Percentiles rank a stretch among this genome's conserved stretches.
phyloP scores from a whole-genome alignment of 1,139 yeast genomes.

The Suhomyces bolitotheri region DNA sequence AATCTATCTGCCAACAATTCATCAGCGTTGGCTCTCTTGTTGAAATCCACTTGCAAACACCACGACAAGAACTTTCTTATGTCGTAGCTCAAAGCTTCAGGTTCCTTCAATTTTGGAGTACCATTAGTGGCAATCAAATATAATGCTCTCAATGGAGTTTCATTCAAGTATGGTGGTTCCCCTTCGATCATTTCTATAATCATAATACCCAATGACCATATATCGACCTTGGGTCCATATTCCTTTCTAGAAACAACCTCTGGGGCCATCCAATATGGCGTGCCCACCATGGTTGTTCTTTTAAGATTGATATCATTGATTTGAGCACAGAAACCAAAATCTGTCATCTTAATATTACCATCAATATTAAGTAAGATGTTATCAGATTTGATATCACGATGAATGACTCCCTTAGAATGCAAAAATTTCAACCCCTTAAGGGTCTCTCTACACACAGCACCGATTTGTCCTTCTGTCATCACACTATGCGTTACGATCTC shows the following conservation, averaged over 20 bases:
- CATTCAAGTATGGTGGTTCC: conserved; percentile 96
- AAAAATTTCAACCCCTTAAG: conserved; percentile 80
- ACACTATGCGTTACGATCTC: conserved; percentile 94
- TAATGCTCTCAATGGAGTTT: conserved; percentile 88
- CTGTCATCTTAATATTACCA: conserved; percentile 90
- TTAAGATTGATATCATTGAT: conserved; percentile 82
- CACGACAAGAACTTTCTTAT: conserved; percentile 71
- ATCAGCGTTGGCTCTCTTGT: conserved; percentile 77
- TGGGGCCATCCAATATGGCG: conserved; percentile 99
- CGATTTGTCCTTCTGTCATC: conserved; percentile 97
- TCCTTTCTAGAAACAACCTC: conserved; percentile 93
- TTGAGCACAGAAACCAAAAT: conserved; percentile 94
- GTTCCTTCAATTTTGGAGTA: conserved; percentile 88
- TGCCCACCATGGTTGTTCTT: conserved; percentile 98
- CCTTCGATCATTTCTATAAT: conserved; percentile 98
- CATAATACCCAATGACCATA: conserved; percentile 98
- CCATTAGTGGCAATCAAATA: conserved; percentile 95
- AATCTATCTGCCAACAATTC: conserved; percentile 74
- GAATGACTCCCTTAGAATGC: conserved; percentile 93
- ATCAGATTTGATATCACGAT: conserved; percentile 94
- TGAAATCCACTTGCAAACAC: conserved; percentile 84
- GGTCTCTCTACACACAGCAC: conserved; percentile 93
- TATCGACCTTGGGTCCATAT: conserved; percentile 95
- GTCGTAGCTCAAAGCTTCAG: conserved; percentile 69
- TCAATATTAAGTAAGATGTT: conserved; percentile 78